Conservation (phyloP, 331 rosid genomes). For the Acacia concinna region DNA sequence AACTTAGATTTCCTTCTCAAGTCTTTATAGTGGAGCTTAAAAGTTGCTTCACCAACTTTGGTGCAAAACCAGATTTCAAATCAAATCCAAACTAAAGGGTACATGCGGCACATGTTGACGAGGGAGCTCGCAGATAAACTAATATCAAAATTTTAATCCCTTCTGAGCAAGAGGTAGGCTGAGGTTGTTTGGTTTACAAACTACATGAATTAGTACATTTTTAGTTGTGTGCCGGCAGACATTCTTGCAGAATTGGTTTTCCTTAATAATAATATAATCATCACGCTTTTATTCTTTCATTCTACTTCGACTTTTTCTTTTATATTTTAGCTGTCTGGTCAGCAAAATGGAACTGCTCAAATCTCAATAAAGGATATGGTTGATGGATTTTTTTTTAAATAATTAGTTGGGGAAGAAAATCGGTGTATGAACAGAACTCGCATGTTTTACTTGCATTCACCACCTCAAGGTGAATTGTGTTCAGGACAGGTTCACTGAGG, state of each 20-base stretch:
- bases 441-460: not conserved
- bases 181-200: not conserved
- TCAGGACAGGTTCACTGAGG: slow-evolving; percentile 31
- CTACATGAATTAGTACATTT: not conserved
- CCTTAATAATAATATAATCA: not conserved
- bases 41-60: slow-evolving; percentile 58
- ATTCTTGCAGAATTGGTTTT: not conserved
- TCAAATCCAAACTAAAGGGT: slow-evolving; percentile 29
- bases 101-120: slow-evolving; percentile 21
- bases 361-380: not conserved
- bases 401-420: not conserved
- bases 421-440: not conserved
- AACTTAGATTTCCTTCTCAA: slow-evolving; percentile 32
- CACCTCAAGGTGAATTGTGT: slow-evolving; percentile 17
- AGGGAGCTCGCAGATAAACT: not conserved
- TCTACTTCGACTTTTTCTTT: not conserved
- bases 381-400: not conserved
- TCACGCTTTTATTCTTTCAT: not conserved
- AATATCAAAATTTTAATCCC: not conserved
- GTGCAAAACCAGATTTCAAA: slow-evolving; percentile 39
- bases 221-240: not conserved
- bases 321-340: not conserved
- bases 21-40: slow-evolving; percentile 37
- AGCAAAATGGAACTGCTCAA: not conserved
- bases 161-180: not conserved